Conservation (phyloP, 176 grass and related monocot species). For the Typha latifolia region DNA sequence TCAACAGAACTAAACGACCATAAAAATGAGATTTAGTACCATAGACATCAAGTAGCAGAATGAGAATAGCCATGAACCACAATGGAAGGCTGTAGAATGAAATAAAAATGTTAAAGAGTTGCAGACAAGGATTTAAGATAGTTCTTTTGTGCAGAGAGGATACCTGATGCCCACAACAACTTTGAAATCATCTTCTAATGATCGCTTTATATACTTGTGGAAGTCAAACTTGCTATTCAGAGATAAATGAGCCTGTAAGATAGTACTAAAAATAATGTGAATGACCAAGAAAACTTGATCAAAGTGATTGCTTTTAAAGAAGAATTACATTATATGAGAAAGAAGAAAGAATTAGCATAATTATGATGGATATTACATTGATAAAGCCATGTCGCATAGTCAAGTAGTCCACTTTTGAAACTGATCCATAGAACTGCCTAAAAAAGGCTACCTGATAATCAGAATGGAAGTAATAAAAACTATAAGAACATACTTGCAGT, state of each 20-base stretch:
- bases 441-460: conserved; percentile 64
- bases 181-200: conserved; percentile 93
- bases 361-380: conserved; percentile 30
- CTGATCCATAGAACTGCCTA: conserved; percentile 68
- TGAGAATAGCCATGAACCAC: conserved; percentile 51
- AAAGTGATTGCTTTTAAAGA: not conserved
- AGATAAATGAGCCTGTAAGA: conserved; percentile 67
- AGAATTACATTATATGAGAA: conserved; percentile 4
- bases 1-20: not conserved
- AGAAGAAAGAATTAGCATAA: conserved; percentile 11
- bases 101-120: conserved; percentile 11
- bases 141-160: not conserved
- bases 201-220: conserved; percentile 69
- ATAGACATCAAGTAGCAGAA: conserved; percentile 32
- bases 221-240: conserved; percentile 71
- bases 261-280: not conserved
- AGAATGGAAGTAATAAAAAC: not conserved
- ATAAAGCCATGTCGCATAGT: conserved; percentile 85
- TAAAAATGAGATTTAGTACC: conserved; percentile 11
- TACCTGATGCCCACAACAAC: conserved; percentile 83
- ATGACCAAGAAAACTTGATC: conserved; percentile 4
- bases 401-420: conserved; percentile 63
- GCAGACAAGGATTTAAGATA: not conserved
- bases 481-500: not conserved
- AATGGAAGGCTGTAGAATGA: conserved; percentile 39